Percentiles rank a stretch among this genome's conserved stretches.
These are phyloP conservation scores for Metschnikowia vanudenii DNA, from an alignment of 805 yeast species.

Conservation along the genomic window DNA sequence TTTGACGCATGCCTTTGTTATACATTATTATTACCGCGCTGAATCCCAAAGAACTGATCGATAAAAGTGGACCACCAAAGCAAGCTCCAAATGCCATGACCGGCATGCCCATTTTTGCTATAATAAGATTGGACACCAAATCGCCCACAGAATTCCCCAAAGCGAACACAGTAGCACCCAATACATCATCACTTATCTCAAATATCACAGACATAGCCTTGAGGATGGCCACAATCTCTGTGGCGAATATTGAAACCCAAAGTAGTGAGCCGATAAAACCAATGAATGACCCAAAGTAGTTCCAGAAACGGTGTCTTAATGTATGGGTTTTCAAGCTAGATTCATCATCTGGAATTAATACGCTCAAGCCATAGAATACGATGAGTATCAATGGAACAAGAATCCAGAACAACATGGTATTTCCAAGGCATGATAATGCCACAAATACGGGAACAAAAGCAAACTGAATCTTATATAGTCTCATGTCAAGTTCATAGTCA, in stretches of 20 bases:
- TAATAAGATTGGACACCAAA: constrained; percentile 74
- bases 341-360: constrained; percentile 1
- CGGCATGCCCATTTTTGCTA: constrained; percentile 79
- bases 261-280: constrained; percentile 70
- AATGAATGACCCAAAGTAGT: constrained; percentile 33
- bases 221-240: constrained; percentile 64
- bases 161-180: constrained; percentile 88
- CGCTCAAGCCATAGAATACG: constrained; percentile 2
- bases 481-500: constrained; percentile 10
- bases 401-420: constrained; percentile 1
- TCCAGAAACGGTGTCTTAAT: constrained; percentile 14
- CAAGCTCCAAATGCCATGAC: constrained; percentile 94
- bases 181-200: constrained; percentile 67
- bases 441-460: constrained; percentile 9
- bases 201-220: constrained; percentile 59
- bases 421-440: constrained; percentile 6
- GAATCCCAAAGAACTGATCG: constrained; percentile 77
- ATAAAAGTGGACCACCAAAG: constrained; percentile 86
- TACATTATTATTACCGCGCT: constrained; percentile 33
- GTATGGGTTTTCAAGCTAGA: constrained; percentile 5
- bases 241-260: constrained; percentile 69
- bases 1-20: constrained; percentile 1
- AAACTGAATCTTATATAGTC: constrained; percentile 12
- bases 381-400: constrained; percentile 1
- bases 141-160: constrained; percentile 93